Percentiles rank a stretch among this genome's conserved stretches.
Conservation (phyloP, 1,139 yeast species). For the Tardiomyces depauwii region DNA sequence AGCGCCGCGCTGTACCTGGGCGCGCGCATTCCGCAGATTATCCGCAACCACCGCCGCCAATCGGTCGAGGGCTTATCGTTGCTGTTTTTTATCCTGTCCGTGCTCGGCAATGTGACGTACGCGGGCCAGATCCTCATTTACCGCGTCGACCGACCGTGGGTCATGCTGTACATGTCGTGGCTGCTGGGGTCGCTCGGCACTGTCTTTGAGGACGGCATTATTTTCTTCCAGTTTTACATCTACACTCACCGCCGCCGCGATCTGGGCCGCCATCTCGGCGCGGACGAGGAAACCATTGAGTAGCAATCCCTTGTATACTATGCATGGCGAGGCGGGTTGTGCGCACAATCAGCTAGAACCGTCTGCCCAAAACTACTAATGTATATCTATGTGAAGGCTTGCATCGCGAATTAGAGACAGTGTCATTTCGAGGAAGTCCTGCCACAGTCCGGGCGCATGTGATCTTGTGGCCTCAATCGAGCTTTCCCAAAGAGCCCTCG, state of each 20-base stretch:
- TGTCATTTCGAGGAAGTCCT: too few species aligned
- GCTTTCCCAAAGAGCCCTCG: too few species aligned
- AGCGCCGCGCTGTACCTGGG: conserved; percentile 63
- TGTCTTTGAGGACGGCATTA: conserved; percentile 52
- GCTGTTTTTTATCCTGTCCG: conserved; percentile 62
- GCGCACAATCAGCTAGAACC: too few species aligned
- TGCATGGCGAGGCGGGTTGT: too few species aligned
- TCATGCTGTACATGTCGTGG: conserved; percentile 60
- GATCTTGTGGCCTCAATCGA: too few species aligned
- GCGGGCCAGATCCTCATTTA: conserved; percentile 63
- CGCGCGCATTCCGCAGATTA: conserved; percentile 71
- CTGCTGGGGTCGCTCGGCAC: conserved; percentile 66
- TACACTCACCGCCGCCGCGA: conserved; percentile 24
- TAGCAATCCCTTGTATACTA: too few species aligned
- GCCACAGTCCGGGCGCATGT: too few species aligned
- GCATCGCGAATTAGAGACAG: conserved; percentile 2
- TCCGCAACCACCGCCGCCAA: conserved; percentile 55
- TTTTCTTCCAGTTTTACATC: conserved; percentile 53
- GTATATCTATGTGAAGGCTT: background rate
- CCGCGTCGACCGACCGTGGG: conserved; percentile 49
- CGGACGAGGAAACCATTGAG: too few species aligned
- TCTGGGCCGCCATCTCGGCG: too few species aligned
- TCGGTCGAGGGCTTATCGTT: conserved; percentile 69
- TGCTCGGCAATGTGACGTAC: conserved; percentile 66
- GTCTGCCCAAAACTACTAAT: too few species aligned